Conservation (phyloP, 345 rosid species). For the Bruguiera parviflora region DNA sequence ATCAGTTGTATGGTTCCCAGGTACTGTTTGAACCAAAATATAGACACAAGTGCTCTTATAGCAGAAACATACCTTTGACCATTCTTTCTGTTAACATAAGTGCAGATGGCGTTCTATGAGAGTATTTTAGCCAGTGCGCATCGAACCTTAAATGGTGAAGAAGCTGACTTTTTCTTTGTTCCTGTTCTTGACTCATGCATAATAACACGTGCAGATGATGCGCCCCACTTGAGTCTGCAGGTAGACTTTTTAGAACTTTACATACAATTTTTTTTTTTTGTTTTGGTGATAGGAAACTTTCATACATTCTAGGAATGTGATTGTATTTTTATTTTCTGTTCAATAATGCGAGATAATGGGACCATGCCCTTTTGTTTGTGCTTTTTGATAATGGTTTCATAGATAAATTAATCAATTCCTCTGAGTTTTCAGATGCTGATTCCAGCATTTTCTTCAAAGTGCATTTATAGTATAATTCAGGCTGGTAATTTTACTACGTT, state of each 20-base stretch:
- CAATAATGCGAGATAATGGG: neutral
- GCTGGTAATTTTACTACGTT: neutral
- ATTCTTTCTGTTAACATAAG: constrained; percentile 7
- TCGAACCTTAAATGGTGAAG: constrained; percentile 88
- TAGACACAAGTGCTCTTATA: constrained; percentile 10
- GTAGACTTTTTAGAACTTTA: constrained; percentile 31
- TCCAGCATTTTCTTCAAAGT: neutral
- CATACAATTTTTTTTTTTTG: neutral
- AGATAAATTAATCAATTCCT: neutral
- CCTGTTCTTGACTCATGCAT: constrained; percentile 98
- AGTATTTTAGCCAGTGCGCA: constrained; percentile 73
- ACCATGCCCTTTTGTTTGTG: neutral
- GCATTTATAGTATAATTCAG: neutral
- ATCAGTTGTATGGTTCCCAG: constrained; percentile 89
- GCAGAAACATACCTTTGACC: constrained; percentile 1
- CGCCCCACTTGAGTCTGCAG: constrained; percentile 79
- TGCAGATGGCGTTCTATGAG: constrained; percentile 92
- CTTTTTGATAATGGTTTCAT: neutral
- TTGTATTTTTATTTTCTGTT: neutral
- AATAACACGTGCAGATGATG: constrained; percentile 87
- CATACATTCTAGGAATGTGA: neutral
- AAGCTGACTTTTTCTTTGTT: constrained; percentile 95
- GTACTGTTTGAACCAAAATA: constrained; percentile 33
- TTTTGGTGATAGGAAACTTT: neutral
- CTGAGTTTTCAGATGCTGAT: neutral